Base-by-base conservation (phyloP, 148 eudicot species). In the Persicaria maculosa region DNA sequence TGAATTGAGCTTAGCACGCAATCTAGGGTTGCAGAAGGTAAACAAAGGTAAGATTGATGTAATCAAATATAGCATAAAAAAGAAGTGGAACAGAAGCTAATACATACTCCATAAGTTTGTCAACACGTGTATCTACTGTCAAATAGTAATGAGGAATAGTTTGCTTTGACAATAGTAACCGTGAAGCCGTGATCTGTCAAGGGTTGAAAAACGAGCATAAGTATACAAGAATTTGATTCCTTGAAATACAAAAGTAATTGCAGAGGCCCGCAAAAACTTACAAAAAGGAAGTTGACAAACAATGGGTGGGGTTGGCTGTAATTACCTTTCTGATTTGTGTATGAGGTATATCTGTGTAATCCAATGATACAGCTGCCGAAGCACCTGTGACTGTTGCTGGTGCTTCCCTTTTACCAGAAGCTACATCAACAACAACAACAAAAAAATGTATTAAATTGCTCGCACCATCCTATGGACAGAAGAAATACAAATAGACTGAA, bases 251-350 rank as follows among this genome's bases (percentile, higher is more conserved):
- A 4, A 70, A 70, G 25, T 15, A 68, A 68, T 14, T 44, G n/a
- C n/a, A 19, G 52, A 44, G 36, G 31, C 53, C 50, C 45, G 40
- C 71, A 46, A 6, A 22, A 45, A 44, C 4, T 17, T 17, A 46
- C 10, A 69, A 46, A 68, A 68, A 16, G 15, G 1, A 65, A 6
- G 40, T 12, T 65, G 70, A 31, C 46, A 36, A 65, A 65, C 15
- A 15, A 6, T 25, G 17, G 31, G 68, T 11, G 68, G 14, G 12
- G 14, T 65, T 45, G 40, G 46, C 16, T 65, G 9, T 5, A 40
- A 11, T 65, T 44, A 86, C 98, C 93, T 92, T 95, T 84, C 97
- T 87, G 50, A 95, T 95, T 81, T 96, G 99, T 74, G 99, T 55
- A 79, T 80, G 86, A 43, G 97, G 97, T 16, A 96, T 74, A 74